Conservation (phyloP, 1,139 yeast species). For the Nadsonia starkeyi-henricii region DNA sequence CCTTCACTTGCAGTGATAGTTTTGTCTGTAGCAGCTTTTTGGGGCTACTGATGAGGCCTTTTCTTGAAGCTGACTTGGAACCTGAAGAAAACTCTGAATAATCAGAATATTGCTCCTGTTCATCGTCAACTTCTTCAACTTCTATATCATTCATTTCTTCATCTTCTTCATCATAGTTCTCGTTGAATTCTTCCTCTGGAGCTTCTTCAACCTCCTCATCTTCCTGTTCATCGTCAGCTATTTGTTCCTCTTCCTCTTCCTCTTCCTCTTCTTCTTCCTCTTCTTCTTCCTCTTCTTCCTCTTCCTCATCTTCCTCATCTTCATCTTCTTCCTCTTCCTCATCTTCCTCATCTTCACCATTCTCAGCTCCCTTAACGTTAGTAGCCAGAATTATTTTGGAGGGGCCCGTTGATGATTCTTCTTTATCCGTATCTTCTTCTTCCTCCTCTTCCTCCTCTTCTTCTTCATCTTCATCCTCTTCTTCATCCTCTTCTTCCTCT, state of each 20-base stretch:
- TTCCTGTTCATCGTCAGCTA: not conserved
- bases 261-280: not conserved
- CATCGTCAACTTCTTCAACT: not conserved
- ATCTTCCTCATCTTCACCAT: not conserved
- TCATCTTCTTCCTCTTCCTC: not conserved
- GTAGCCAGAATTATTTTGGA: no score
- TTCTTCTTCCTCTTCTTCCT: not conserved
- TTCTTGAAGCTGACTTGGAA: not conserved
- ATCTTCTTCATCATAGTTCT: not conserved
- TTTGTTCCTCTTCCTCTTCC: not conserved
- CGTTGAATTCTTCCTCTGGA: not conserved
- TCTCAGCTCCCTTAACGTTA: not conserved
- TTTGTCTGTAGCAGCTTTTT: not conserved
- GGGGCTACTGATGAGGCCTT: not conserved
- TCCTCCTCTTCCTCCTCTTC: constrained; percentile 1
- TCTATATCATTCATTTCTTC: constrained; percentile 1
- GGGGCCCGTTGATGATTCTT: not conserved
- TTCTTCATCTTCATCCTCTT: not conserved
- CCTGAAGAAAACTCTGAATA: not conserved
- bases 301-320: not conserved
- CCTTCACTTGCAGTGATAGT: not conserved
- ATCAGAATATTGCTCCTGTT: not conserved
- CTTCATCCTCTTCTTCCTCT: not conserved
- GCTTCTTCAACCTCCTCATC: not conserved
- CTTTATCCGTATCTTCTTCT: constrained; percentile 3